Evolutionary conservation across 306 rosid species (phyloP).

Genomic region (Trifolium pratense): DNA sequence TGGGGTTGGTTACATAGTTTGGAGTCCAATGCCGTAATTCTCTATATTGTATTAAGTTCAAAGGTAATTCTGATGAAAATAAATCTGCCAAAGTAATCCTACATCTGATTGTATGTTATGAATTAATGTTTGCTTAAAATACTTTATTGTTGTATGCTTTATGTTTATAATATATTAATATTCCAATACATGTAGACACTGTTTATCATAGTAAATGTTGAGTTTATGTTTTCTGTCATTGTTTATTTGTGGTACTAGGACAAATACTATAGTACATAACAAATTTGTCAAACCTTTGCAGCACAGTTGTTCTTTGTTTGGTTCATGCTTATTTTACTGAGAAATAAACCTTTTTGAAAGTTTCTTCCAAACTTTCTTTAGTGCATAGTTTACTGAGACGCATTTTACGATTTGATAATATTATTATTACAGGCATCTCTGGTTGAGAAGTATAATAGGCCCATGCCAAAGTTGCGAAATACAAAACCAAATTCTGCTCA

Average conservation of each 20-base stretch:
- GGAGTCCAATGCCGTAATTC: background rate
- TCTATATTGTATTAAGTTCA: background rate
- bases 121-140: too few species aligned
- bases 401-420: conserved; percentile 8
- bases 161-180: background rate
- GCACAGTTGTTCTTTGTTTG: background rate
- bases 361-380: background rate
- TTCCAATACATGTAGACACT: too few species aligned
- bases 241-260: too few species aligned
- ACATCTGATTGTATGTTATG: background rate
- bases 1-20: background rate
- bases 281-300: conserved; percentile 22
- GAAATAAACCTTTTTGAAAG: background rate
- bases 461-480: conserved; percentile 80
- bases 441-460: conserved; percentile 72
- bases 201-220: too few species aligned
- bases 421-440: conserved; percentile 67
- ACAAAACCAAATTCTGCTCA: conserved; percentile 66
- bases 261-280: background rate
- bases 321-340: conserved; percentile 12
- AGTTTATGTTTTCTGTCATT: too few species aligned
- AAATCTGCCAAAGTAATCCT: background rate
- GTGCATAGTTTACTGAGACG: background rate
- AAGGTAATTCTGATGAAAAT: background rate
- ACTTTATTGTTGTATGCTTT: too few species aligned